These are phyloP conservation scores for Lentinula boryana DNA, from an alignment of 768 basidiomycete species.

Conservation along the genomic window DNA sequence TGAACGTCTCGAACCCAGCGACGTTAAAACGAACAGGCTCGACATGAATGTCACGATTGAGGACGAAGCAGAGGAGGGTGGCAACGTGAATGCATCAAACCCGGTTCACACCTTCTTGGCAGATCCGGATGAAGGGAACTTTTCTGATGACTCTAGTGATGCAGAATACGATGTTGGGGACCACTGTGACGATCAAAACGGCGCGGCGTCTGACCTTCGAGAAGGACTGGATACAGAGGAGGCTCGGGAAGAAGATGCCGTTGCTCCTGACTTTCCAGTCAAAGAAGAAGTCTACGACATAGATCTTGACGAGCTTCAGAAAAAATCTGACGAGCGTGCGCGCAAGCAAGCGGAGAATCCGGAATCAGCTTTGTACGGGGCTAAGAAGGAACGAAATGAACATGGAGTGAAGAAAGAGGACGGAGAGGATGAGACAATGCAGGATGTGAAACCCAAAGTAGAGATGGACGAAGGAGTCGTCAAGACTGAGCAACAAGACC, in stretches of 20 bases:
- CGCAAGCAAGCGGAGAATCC: neutral
- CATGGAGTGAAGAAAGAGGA: neutral
- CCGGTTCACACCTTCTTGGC: neutral
- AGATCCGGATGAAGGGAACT: constrained; percentile 9
- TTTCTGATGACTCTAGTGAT: constrained; percentile 7
- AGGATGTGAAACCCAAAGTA: neutral
- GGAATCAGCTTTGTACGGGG: neutral
- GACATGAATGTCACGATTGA: constrained; percentile 13
- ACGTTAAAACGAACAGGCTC: constrained; percentile 5
- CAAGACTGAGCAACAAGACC: constrained; percentile 9
- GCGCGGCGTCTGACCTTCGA: neutral
- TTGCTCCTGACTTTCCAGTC: constrained; percentile 5
- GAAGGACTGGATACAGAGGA: neutral
- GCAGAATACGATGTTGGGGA: neutral
- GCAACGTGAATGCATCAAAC: neutral
- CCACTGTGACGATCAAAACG: neutral
- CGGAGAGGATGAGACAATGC: neutral
- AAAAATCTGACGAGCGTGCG: constrained; percentile 10
- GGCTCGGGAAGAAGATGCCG: constrained; percentile 1
- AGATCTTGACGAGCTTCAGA: constrained; percentile 13
- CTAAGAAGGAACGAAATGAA: neutral
- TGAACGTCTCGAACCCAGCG: constrained; percentile 11
- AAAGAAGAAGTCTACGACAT: constrained; percentile 11
- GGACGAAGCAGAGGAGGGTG: constrained; percentile 11
- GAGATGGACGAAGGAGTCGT: neutral